Percentiles rank a stretch among this genome's conserved stretches.
Conservation (phyloP, 2,329 filamentous ascomycete genomes). For the Aspergillus oerlinghausenensis region DNA sequence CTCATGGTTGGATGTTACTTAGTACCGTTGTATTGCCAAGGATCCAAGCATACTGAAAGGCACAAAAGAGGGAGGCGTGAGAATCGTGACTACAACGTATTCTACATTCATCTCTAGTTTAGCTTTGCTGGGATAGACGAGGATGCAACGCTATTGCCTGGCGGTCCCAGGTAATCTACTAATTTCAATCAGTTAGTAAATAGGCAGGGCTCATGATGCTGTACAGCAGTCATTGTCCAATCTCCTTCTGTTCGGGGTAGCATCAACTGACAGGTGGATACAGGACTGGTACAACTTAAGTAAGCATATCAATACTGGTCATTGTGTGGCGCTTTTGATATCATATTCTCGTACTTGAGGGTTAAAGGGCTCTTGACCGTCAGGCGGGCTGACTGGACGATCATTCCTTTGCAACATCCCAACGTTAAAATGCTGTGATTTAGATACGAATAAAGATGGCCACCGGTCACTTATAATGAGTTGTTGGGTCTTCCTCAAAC, state of each 20-base stretch:
- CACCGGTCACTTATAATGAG: conserved; percentile 27
- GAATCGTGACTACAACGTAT: not conserved
- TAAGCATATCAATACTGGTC: not conserved
- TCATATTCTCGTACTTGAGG: not conserved
- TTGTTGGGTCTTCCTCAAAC: conserved; percentile 59
- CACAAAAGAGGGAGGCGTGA: not conserved
- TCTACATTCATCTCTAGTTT: not conserved
- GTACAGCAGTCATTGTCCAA: not conserved
- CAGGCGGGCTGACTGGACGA: not conserved
- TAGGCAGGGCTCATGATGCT: not conserved
- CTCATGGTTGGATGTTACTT: not conserved
- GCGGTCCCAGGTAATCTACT: not conserved
- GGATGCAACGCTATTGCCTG: not conserved
- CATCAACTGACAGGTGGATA: not conserved
- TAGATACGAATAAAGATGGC: not conserved
- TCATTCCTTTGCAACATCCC: not conserved
- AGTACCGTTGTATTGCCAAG: not conserved
- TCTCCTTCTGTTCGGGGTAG: not conserved
- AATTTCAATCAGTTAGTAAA: not conserved
- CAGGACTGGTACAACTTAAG: not conserved
- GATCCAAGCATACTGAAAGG: not conserved
- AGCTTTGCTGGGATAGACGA: not conserved
- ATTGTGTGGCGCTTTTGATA: not conserved
- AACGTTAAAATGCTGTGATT: not conserved
- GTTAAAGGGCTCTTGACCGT: not conserved